Percentiles rank a stretch among this genome's conserved stretches.
These are phyloP conservation scores for Colletotrichum siamense DNA, from an alignment of 2,329 filamentous ascomycete genomes.

Conservation along the genomic window DNA sequence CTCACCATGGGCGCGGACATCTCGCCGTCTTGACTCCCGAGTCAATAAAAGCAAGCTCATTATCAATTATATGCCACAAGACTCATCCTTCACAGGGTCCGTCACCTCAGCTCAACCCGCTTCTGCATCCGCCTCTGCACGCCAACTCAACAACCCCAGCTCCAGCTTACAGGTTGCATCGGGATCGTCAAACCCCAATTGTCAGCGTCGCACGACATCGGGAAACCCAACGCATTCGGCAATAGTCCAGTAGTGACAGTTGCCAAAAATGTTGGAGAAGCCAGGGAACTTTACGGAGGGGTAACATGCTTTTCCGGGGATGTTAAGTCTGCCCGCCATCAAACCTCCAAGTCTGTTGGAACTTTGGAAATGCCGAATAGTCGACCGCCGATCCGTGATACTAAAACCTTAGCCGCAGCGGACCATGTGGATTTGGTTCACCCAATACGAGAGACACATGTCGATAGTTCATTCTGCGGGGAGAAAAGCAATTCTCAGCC, in stretches of 20 bases:
- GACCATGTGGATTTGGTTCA: background rate
- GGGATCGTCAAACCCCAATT: background rate
- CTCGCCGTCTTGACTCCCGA: background rate
- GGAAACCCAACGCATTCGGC: background rate
- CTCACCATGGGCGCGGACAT: background rate
- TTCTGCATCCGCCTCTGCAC: background rate
- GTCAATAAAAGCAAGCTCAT: background rate
- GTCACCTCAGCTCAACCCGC: background rate
- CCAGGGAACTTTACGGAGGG: background rate
- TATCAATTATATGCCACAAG: background rate
- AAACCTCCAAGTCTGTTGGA: background rate
- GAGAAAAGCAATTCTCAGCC: background rate
- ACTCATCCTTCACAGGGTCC: background rate
- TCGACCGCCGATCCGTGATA: background rate
- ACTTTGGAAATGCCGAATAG: background rate
- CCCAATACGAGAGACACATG: background rate
- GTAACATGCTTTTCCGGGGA: background rate
- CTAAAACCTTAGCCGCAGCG: background rate
- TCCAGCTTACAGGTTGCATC: background rate
- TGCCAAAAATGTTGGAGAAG: background rate
- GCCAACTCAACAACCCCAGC: background rate
- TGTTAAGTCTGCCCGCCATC: background rate
- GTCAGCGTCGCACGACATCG: background rate
- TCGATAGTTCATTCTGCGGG: background rate
- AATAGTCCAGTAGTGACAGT: background rate